Percentiles rank a stretch among this genome's conserved stretches.
Evolutionary conservation across 352 stramenopile genomes (phyloP).

Genomic region (Phytopythium ostracodes): DNA sequence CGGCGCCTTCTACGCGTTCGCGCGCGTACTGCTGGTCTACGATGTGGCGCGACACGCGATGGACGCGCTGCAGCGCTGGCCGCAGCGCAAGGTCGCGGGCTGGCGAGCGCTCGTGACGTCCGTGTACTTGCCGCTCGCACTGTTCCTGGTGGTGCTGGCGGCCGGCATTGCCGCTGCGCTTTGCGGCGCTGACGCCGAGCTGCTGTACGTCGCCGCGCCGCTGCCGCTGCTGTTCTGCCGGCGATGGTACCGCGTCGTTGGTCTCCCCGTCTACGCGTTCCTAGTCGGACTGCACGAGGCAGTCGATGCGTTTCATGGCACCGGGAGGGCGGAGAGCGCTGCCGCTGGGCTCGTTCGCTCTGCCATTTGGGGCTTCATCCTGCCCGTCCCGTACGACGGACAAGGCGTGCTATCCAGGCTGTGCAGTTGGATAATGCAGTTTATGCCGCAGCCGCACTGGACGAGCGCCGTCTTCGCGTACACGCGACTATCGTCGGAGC

Average conservation of each 20-base stretch:
- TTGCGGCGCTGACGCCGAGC: neutral
- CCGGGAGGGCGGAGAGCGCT: neutral
- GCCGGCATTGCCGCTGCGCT: neutral
- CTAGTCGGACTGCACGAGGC: slow-evolving; percentile 23
- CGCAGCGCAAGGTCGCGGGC: slow-evolving; percentile 4
- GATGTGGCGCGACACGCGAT: slow-evolving; percentile 25
- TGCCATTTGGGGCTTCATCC: slow-evolving; percentile 15
- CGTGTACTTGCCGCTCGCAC: slow-evolving; percentile 41
- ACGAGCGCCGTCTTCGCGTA: slow-evolving; percentile 12
- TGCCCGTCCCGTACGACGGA: slow-evolving; percentile 23
- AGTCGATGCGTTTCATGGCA: neutral
- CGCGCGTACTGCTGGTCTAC: slow-evolving; percentile 61
- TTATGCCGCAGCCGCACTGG: neutral
- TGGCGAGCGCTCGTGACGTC: slow-evolving; percentile 4
- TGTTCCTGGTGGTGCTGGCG: slow-evolving; percentile 18
- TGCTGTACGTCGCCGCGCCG: slow-evolving; percentile 63
- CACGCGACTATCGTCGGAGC: slow-evolving; percentile 37
- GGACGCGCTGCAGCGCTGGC: slow-evolving; percentile 26
- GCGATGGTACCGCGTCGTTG: slow-evolving; percentile 47
- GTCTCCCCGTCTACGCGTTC: slow-evolving; percentile 65
- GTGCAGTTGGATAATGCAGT: neutral
- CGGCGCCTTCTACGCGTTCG: slow-evolving; percentile 63
- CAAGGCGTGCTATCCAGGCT: neutral
- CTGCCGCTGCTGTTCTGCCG: slow-evolving; percentile 48
- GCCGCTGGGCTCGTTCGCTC: neutral